Percentiles rank a stretch among this genome's conserved stretches.
Evolutionary conservation across 345 rosid species (phyloP).

Genomic region (Geranium brycei): DNA sequence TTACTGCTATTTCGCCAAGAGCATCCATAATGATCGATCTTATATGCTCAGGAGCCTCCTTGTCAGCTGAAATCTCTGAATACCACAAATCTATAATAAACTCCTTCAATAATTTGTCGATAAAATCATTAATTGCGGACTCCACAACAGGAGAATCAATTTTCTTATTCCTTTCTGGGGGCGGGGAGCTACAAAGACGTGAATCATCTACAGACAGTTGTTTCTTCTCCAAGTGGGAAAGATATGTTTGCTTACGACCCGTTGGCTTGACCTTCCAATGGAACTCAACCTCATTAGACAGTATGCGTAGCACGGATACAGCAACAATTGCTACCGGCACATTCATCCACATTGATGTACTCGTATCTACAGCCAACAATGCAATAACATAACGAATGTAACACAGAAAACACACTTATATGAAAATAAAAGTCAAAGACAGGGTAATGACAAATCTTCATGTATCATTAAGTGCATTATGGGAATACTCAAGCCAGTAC

Average conservation of each 20-base stretch:
- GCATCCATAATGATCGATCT: slow-evolving; percentile 79
- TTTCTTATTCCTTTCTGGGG: slow-evolving; percentile 57
- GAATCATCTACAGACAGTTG: slow-evolving; percentile 67
- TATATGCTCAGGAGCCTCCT: slow-evolving; percentile 76
- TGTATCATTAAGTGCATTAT: too few relatives aligned
- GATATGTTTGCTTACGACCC: slow-evolving; percentile 20
- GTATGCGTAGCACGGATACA: slow-evolving; percentile 35
- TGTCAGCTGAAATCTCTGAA: slow-evolving; percentile 78
- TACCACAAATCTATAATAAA: slow-evolving; percentile 86
- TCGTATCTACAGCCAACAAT: slow-evolving; percentile 50
- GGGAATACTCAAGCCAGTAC: too few relatives aligned
- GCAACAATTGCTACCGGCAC: slow-evolving; percentile 60
- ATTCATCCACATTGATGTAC: slow-evolving; percentile 92
- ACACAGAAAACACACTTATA: too few relatives aligned
- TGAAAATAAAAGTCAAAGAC: too few relatives aligned
- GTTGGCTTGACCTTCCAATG: slow-evolving; percentile 41
- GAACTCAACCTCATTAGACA: slow-evolving; percentile 59
- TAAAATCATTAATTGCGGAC: slow-evolving; percentile 56
- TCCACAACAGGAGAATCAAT: slow-evolving; percentile 79
- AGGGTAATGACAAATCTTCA: too few relatives aligned
- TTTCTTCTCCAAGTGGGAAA: slow-evolving; percentile 54
- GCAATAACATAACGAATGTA: not conserved
- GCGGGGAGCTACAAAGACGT: slow-evolving; percentile 42
- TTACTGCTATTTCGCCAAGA: slow-evolving; percentile 68
- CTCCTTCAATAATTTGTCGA: slow-evolving; percentile 72